Percentiles rank a stretch among this genome's conserved stretches.
These are phyloP conservation scores for Cercophora sp. DNA, from an alignment of 495 filamentous ascomycete genomes.

Conservation along the genomic window DNA sequence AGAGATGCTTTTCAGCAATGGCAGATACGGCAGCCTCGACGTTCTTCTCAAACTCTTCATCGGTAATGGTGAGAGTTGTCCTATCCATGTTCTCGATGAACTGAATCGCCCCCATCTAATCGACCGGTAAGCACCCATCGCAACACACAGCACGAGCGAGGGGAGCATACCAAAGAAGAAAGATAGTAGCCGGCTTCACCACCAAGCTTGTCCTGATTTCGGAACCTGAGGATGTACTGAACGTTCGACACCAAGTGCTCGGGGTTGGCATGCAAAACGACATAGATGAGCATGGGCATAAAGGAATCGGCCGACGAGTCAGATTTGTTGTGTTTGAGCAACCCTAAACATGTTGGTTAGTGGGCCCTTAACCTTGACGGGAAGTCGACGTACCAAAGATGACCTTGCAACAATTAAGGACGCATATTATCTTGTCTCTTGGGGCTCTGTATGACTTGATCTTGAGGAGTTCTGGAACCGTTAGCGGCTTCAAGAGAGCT, in stretches of 20 bases:
- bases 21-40: conserved; percentile 95
- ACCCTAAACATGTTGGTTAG: conserved; percentile 50
- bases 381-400: conserved; percentile 71
- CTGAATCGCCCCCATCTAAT: conserved; percentile 86
- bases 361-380: not conserved
- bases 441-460: conserved; percentile 95
- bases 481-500: conserved; percentile 31
- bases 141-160: no score
- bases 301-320: conserved; percentile 97
- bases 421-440: conserved; percentile 96
- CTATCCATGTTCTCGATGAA: conserved; percentile 96
- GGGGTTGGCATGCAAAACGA: conserved; percentile 89
- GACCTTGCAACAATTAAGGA: conserved; percentile 98
- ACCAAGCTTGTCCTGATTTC: conserved; percentile 93
- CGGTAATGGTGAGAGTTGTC: conserved; percentile 86
- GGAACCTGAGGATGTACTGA: conserved; percentile 94
- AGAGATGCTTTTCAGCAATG: conserved; percentile 82
- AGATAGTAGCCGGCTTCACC: conserved; percentile 98
- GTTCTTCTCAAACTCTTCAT: conserved; percentile 91
- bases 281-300: conserved; percentile 91
- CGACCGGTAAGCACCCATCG: no score
- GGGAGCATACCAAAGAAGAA: conserved; percentile 77
- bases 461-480: conserved; percentile 72
- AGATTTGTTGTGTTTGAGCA: conserved; percentile 83
- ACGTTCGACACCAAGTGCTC: conserved; percentile 96